Base-by-base conservation (phyloP, 768 basidiomycete species). In the Lactifluus subvellereus region DNA sequence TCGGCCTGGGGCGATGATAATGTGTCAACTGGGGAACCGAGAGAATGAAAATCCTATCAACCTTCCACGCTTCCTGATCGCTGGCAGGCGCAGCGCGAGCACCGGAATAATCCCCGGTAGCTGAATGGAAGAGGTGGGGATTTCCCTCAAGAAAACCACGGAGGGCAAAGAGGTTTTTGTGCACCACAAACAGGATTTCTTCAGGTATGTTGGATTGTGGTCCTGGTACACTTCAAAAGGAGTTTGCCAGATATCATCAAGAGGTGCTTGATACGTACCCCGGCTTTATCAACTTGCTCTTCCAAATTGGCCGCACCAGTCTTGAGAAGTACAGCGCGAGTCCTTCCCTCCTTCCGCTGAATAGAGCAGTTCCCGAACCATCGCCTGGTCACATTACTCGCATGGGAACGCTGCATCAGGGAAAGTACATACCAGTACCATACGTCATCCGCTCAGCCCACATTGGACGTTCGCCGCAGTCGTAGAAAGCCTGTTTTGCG, bases 11-110 rank as follows among this genome's bases (percentile, higher is more conserved):
- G 9, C 6, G 48, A 57, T 64, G 13, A 38, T 38, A 54, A 61
- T 38, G 37, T 66, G 71, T 61, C 69, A 49, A 60, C 62, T 18
- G 33, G 14, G 9, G 54, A 43, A 51, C 27, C 11, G 27, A 59
- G n/a, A 51, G 13, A 8, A 35, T 38, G 18, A 43, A 33, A 38
- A 52, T 27, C 14, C 33, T 50, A 74, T 9, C 33, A 51, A 92
- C 91, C 82, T 89, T 90, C 89, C 90, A 92, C 6, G 92, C 92
- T 74, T 93, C 93, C 71, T 91, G 88, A 66, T 92, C 91, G 40
- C 82, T 80, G 6, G 80, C 80, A 18, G 81, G 75, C 4, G 82
- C 76, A 16, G 74, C 74, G 1, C 88, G 82, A 62, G 79, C 80
- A 5, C 82, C 79, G 3, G 81, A 75, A 47, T 82, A 76, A 68